Conservation (phyloP, 352 stramenopile genomes). For the Phytophthora agathidicida region DNA sequence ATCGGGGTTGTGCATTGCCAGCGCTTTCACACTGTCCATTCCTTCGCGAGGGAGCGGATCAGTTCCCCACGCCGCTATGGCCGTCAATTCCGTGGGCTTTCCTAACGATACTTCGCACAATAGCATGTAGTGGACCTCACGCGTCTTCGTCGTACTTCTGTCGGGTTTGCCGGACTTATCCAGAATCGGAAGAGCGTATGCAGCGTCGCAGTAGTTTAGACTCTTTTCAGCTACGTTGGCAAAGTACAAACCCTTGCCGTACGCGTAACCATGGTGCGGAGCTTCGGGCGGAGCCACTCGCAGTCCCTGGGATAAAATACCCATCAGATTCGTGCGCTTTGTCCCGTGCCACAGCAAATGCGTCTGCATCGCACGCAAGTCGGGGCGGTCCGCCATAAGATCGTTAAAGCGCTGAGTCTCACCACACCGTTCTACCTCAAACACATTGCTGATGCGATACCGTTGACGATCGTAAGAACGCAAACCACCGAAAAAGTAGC, state of each 20-base stretch:
- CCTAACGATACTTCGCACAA: conserved; percentile 76
- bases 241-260: conserved; percentile 90
- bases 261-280: conserved; percentile 80
- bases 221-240: conserved; percentile 82
- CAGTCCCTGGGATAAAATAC: conserved; percentile 84
- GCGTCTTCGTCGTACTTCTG: conserved; percentile 41
- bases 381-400: conserved; percentile 43
- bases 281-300: conserved; percentile 88
- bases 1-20: conserved; percentile 57
- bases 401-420: conserved; percentile 58
- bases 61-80: conserved; percentile 35
- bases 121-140: conserved; percentile 73
- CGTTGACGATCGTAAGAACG: conserved; percentile 18
- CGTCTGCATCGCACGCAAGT: conserved; percentile 44
- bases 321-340: conserved; percentile 83
- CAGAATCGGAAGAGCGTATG: conserved; percentile 52
- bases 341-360: conserved; percentile 89
- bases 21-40: conserved; percentile 67
- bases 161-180: conserved; percentile 39
- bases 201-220: conserved; percentile 68
- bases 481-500: conserved; percentile 72
- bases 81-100: conserved; percentile 41
- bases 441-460: conserved; percentile 72
- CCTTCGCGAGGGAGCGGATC: conserved; percentile 42
- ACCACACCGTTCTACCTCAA: conserved; percentile 64